Evolutionary conservation across 2,329 filamentous ascomycete species (phyloP), one percentile per base, ranked within the genome.

Genomic region (Anisogramma anomala): DNA sequence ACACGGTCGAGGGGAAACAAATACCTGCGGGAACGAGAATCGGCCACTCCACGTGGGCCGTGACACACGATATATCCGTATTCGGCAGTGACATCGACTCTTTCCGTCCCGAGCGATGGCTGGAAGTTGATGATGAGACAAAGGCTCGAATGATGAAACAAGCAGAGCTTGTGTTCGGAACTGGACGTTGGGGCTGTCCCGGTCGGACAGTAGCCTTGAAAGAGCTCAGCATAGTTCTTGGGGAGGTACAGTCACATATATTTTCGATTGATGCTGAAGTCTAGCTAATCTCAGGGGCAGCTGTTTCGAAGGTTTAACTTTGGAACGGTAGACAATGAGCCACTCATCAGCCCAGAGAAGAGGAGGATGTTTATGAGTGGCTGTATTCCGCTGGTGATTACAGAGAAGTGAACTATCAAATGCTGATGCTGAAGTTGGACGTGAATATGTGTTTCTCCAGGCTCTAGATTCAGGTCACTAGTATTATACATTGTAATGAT

Each of bases 61-160:
- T 50, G 15, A 42, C 47, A 7, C 41, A 42, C 14, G 40, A 46
- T 23, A 31, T 35, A 23, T 43, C 42, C 6, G 45, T 50, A 2
- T 50, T 49, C 27, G 48, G 47, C 14, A 32, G 18, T 6, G 47
- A 48, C 28, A 28, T 45, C 7, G 30, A 46, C 18, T 20, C 23
- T 3, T 46, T 49, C 47, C 30, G 47, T 20, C 48, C 48, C 6
- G 44, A 48, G 36, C 31, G 48, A 26, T 49, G 48, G 45, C 33
- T 46, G 8, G 47, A 48, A 40, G 42, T 39, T 10, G 36, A 36
- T 15, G 42, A 50, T 34, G 35, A 30, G 18, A 14, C 15, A 13
- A 23, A 9, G 22, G 22, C 22, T 9, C n/a, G 26, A 3, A 43
- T 43, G 41, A 11, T 11, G 7, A 43, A 39, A 18, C 41, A 43